Conservation (phyloP, 208 protist genomes). For the Crithidia fasciculata region DNA sequence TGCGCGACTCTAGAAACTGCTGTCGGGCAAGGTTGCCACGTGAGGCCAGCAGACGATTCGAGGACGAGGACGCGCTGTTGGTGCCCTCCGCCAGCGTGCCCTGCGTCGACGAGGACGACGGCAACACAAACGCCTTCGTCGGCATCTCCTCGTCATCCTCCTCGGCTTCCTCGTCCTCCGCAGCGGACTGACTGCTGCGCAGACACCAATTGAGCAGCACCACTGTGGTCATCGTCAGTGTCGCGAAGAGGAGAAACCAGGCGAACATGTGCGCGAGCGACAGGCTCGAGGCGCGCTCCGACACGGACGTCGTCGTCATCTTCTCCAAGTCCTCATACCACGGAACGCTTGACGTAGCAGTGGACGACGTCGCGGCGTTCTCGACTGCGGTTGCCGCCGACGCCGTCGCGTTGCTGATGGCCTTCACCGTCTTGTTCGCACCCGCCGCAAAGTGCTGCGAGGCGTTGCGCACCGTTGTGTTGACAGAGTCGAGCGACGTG, state of each 20-base stretch:
- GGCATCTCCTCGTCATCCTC: slow-evolving; percentile 36
- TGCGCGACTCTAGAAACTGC: slow-evolving; percentile 71
- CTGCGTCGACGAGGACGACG: slow-evolving; percentile 4
- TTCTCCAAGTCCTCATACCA: slow-evolving; percentile 12
- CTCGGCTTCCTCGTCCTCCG: slow-evolving; percentile 12
- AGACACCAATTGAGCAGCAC: slow-evolving; percentile 59
- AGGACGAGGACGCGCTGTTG: slow-evolving; percentile 22
- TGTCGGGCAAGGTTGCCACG: slow-evolving; percentile 70
- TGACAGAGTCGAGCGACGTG: not conserved
- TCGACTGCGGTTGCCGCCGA: not conserved
- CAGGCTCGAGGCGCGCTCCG: slow-evolving; percentile 24
- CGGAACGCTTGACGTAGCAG: not conserved
- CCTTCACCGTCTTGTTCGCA: not conserved
- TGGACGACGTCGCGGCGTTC: not conserved
- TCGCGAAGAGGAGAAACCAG: slow-evolving; percentile 45
- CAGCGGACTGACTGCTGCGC: slow-evolving; percentile 30
- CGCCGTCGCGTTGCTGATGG: not conserved
- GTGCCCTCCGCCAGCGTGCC: not conserved
- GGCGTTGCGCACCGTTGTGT: slow-evolving; percentile 5
- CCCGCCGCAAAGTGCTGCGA: not conserved
- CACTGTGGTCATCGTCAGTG: slow-evolving; percentile 43
- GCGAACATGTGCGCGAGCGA: slow-evolving; percentile 36
- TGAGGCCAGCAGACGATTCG: slow-evolving; percentile 23
- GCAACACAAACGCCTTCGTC: slow-evolving; percentile 10
- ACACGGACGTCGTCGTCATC: slow-evolving; percentile 24